Evolutionary conservation across 805 yeast species (phyloP), one percentile per base, ranked within the genome.

Genomic region (Starmerella etchellsii): DNA sequence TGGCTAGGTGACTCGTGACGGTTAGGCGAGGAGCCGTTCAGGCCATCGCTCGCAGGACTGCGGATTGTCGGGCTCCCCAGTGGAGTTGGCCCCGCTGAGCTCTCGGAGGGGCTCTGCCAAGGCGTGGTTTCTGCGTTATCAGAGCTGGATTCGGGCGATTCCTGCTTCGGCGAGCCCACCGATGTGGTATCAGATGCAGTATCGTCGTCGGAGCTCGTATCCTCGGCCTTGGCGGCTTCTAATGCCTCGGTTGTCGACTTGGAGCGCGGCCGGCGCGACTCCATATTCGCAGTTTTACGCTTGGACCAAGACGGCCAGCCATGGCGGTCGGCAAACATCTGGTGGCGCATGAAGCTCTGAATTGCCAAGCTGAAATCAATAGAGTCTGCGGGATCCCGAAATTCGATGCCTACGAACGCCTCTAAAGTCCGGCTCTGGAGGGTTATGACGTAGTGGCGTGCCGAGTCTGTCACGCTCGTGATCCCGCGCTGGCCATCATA

Each of bases 401-500:
- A 65, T 13, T 63, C 63, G 39, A 67, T 46, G 4, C 72, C 71
- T n/a, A 68, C 50, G 20, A 61, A 62, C 11, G 68, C 61, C n/a
- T 54, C 54, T 41, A 57, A 47, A 3, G 42, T 54, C 15, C 53
- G 52, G 34, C 58, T 56, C n/a, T 53, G 55, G 24, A 64, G 54
- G 7, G 63, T 40, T 5, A 67, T 52, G 20, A 63, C 64, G 46
- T 59, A 68, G 33, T 58, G 56, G 31, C 62, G 50, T 7, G 59
- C 48, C 23, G 63, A 59, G 44, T 57, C 62, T 13, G 45, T 31
- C 2, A 58, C 65, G 19, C 56, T 53, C 25, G 43, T 53, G 2
- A 66, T 54, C 19, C 59, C 64, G 14, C 43, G 45, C 15, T 46
- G 53, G 2, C 50, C 40, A 22, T 50, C 51, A 41, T 61, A 65